These are phyloP conservation scores for Lichtheimia ramosa DNA, from an alignment of 371 early-diverging fungal species.

Conservation along the genomic window DNA sequence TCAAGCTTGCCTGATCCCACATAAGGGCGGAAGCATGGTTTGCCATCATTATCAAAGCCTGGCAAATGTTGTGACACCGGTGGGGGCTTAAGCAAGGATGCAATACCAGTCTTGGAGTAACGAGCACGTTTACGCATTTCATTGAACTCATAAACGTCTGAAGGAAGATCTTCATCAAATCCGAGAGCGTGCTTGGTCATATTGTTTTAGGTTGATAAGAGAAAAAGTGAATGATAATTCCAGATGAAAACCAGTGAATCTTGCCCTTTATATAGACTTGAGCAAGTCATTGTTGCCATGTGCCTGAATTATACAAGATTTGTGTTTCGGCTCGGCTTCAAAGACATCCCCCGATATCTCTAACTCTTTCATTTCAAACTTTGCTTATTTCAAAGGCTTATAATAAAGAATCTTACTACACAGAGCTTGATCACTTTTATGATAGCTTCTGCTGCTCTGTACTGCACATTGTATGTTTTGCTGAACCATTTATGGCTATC, in stretches of 20 bases:
- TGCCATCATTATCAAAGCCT: constrained; percentile 36
- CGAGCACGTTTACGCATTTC: constrained; percentile 42
- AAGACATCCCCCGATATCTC: no score
- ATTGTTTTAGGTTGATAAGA: not conserved
- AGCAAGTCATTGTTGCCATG: no score
- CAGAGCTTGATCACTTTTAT: no score
- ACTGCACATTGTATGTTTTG: no score
- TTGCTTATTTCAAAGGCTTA: no score
- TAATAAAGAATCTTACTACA: no score
- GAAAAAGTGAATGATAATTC: not conserved
- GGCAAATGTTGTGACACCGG: constrained; percentile 51
- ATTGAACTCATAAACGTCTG: constrained; percentile 49
- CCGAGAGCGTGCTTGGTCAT: constrained; percentile 36
- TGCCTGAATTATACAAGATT: no score
- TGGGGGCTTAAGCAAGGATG: constrained; percentile 45
- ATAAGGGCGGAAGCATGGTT: constrained; percentile 42
- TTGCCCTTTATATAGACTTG: not conserved
- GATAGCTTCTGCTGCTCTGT: no score
- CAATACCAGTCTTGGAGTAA: constrained; percentile 47
- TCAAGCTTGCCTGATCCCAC: constrained; percentile 42
- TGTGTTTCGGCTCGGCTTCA: no score
- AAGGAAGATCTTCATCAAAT: constrained; percentile 51
- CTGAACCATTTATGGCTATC: no score
- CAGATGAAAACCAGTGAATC: no score
- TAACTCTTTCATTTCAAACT: no score